These are phyloP conservation scores for Cladophialophora chaetospira DNA, from an alignment of 2,329 filamentous ascomycete species.

Conservation along the genomic window DNA sequence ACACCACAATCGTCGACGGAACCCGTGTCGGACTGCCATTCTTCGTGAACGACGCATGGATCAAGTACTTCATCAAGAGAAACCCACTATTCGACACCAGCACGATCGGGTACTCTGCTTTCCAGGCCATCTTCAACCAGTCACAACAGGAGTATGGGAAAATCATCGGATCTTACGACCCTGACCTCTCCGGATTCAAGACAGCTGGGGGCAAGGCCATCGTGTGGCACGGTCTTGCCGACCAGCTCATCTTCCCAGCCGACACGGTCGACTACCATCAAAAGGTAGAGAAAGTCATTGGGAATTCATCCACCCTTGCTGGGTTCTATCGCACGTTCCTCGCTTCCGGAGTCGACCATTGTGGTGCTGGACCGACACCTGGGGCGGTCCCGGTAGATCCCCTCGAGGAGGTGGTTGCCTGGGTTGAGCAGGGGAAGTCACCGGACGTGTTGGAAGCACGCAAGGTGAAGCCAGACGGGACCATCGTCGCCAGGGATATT, in stretches of 20 bases:
- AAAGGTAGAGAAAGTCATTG: background rate
- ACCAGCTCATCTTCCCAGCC: constrained; percentile 4
- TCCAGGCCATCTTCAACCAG: background rate
- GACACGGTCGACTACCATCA: constrained; percentile 1
- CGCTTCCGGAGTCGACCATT: constrained; percentile 2
- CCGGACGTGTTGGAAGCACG: background rate
- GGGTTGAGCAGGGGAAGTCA: background rate
- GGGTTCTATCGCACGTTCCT: constrained; percentile 10
- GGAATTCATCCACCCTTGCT: background rate
- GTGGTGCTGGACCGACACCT: background rate
- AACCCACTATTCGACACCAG: background rate
- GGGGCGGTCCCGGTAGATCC: constrained; percentile 1
- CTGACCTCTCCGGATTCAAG: background rate
- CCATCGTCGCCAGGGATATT: background rate
- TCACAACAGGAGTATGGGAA: background rate
- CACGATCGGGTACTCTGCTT: background rate
- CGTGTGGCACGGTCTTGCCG: constrained; percentile 5
- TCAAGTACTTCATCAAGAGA: constrained; percentile 2
- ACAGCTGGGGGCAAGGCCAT: constrained; percentile 4
- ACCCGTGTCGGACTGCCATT: background rate
- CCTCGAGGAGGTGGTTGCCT: constrained; percentile 1
- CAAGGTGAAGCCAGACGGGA: background rate
- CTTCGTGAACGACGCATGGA: constrained; percentile 9
- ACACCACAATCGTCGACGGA: constrained; percentile 4
- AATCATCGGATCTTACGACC: background rate